Evolutionary conservation across 1,284 basidiomycete species (phyloP).

Genomic region (Sphagnurus paluster): DNA sequence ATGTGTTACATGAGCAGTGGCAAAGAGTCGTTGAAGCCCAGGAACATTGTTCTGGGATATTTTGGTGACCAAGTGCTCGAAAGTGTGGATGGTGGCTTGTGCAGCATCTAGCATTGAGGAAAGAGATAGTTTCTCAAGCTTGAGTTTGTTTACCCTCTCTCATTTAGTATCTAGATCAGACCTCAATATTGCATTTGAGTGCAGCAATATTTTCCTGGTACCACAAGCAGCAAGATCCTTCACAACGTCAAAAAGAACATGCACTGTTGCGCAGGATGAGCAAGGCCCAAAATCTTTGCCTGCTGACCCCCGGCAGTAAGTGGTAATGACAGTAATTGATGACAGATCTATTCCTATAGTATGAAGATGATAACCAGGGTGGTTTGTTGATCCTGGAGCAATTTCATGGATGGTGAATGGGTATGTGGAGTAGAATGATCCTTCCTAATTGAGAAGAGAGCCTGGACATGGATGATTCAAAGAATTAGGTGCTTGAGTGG

Average conservation of each 20-base stretch:
- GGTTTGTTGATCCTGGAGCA: background rate
- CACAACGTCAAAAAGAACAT: background rate
- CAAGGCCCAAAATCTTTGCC: background rate
- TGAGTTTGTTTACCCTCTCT: background rate
- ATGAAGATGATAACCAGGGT: constrained; percentile 4
- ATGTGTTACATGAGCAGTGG: background rate
- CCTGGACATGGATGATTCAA: background rate
- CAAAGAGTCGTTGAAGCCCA: background rate
- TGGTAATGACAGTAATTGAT: background rate
- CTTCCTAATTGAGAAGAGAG: background rate
- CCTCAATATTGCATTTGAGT: background rate
- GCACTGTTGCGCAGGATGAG: background rate
- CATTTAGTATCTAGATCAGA: background rate
- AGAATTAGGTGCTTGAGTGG: background rate
- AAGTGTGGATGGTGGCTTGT: background rate
- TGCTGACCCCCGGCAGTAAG: background rate
- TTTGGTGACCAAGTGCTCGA: background rate
- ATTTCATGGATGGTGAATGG: constrained; percentile 1
- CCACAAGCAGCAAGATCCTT: background rate
- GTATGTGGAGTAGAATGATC: constrained; percentile 1
- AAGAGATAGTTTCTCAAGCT: background rate
- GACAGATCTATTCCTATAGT: background rate
- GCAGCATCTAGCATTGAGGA: constrained; percentile 1
- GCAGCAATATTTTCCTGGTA: background rate
- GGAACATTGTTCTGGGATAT: constrained; percentile 1